Base-by-base conservation (phyloP, 805 yeast species). In the Metschnikowia sp. region DNA sequence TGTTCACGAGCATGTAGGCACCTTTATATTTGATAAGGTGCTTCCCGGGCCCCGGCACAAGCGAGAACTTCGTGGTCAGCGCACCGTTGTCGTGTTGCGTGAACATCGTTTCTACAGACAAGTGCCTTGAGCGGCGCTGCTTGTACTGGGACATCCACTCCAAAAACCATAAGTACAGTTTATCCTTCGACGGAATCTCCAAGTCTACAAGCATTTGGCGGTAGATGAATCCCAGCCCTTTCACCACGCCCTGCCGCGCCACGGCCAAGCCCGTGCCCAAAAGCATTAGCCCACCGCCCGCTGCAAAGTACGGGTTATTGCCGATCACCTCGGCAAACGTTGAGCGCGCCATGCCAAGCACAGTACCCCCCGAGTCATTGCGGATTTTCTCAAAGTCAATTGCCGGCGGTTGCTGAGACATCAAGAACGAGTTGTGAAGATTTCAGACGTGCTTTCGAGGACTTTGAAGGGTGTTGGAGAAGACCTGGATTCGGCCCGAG, bases 1-100 rank as follows among this genome's bases (percentile, higher is more conserved):
- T 79, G 55, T 84, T 87, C 18, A 94, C 89, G 50, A 86, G 75
- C 79, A 94, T 86, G 69, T 82, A 90, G 0, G 97, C 96, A 8
- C 92, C 92, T 55, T 83, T 78, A 67, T 92, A 94, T 52, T 79
- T 74, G 49, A 94, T 81, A 69, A 92, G 75, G 65, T 94, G 99
- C 57, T 85, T 87, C 3, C 99, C 99, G 0, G 97, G 97, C 19
- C 99, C 99, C 0, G 99, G 99, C 12, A 94, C 97, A 47, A 94
- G 78, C 40, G 89, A 82, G 64, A 94, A 91, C 49, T 83, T 86
- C 3, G 99, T 89, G 9, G 85, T 76, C 2, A 90, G 88, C 1
- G 96, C 81, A 0, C 98, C 98, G 61, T 92, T 92, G 57, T 89
- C 95, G 66, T 91, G 97, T 64, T 90, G 96, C 11, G 82, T 72